phyloP scores from a whole-genome alignment of 768 basidiomycete species.

The Clitopilus passeckerianus region DNA sequence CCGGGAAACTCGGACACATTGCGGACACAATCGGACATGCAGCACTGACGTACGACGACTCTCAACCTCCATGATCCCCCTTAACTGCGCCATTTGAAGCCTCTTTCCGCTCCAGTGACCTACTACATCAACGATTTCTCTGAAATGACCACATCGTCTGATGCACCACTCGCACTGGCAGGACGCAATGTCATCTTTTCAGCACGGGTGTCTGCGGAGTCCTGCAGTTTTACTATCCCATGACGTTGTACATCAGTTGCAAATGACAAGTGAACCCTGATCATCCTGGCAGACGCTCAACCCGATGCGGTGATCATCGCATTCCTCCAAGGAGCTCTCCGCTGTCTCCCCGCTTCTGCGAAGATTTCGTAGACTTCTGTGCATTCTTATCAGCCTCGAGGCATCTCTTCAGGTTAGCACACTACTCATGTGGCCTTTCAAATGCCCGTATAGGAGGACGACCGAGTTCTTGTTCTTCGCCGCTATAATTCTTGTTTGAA shows the following conservation, averaged over 20 bases:
- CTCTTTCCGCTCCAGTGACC: too few species aligned
- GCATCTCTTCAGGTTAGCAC: background rate
- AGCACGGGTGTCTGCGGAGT: background rate
- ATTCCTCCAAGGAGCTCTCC: background rate
- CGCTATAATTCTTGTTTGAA: background rate
- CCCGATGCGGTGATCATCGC: background rate
- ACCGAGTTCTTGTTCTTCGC: background rate
- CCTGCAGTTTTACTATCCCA: background rate
- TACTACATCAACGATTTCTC: too few species aligned
- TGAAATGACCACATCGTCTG: too few species aligned
- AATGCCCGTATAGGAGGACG: background rate
- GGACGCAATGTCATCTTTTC: background rate
- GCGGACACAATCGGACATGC: background rate
- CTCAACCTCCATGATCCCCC: background rate
- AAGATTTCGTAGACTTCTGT: background rate
- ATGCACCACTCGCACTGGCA: background rate
- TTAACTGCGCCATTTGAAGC: background rate
- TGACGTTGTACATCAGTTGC: background rate
- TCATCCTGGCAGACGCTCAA: background rate
- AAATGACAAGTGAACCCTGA: too few species aligned
- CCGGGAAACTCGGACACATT: background rate
- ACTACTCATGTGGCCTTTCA: background rate
- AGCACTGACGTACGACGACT: background rate
- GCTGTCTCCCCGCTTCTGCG: background rate
- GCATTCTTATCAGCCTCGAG: background rate